Evolutionary conservation across 768 basidiomycete species (phyloP).

Genomic region (Thelephora aurantiotincta): DNA sequence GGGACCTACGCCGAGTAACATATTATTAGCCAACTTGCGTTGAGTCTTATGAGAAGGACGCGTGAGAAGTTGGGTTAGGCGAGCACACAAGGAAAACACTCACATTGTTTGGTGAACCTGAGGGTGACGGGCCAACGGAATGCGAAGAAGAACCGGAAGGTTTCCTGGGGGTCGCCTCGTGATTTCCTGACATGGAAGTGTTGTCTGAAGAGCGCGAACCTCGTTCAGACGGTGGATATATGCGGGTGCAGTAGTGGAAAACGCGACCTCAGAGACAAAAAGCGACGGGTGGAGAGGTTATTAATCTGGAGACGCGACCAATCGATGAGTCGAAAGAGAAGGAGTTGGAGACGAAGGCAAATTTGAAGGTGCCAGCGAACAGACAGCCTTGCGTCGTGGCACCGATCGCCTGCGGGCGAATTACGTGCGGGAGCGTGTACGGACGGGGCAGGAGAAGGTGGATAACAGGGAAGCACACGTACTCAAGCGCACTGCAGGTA

Average conservation of each 20-base stretch:
- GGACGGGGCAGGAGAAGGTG: not conserved
- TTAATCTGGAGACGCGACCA: not conserved
- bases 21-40: slow-evolving; percentile 32
- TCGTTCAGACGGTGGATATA: slow-evolving; percentile 3
- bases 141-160: slow-evolving; percentile 58
- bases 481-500: not conserved
- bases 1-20: slow-evolving; percentile 40
- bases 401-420: not conserved
- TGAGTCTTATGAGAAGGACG: slow-evolving; percentile 13
- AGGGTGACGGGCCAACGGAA: slow-evolving; percentile 48
- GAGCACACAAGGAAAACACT: slow-evolving; percentile 10
- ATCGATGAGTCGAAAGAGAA: not conserved
- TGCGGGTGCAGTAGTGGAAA: slow-evolving; percentile 2
- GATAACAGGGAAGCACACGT: not conserved
- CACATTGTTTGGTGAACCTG: slow-evolving; percentile 46
- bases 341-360: not conserved
- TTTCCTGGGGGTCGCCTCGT: slow-evolving; percentile 34
- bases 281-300: slow-evolving; percentile 7
- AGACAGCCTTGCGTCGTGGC: not conserved
- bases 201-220: not conserved
- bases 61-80: slow-evolving; percentile 6
- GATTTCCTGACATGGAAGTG: slow-evolving; percentile 17
- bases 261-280: slow-evolving; percentile 9
- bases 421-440: not conserved
- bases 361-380: not conserved